Percentiles rank a stretch among this genome's conserved stretches.
These are phyloP conservation scores for Calonectria ilicicola DNA, from an alignment of 2,329 filamentous ascomycete species.

Conservation along the genomic window DNA sequence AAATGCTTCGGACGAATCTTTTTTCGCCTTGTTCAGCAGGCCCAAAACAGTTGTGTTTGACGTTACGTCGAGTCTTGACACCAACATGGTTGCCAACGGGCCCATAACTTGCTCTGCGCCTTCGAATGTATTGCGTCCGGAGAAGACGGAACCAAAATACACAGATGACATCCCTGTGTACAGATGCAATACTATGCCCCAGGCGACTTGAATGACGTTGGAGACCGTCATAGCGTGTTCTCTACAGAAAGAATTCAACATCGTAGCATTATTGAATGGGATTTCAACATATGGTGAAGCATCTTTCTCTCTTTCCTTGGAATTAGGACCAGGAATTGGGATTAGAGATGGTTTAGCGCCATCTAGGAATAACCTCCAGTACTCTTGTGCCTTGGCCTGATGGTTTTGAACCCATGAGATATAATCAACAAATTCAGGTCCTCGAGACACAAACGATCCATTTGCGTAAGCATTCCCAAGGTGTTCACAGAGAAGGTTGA, in stretches of 20 bases:
- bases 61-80: conserved; percentile 1
- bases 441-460: not conserved
- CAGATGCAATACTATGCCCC: not conserved
- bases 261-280: not conserved
- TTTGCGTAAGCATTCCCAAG: not conserved
- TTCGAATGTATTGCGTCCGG: conserved; percentile 2
- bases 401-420: not conserved
- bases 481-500: conserved; percentile 6
- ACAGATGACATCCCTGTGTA: not conserved
- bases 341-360: not conserved
- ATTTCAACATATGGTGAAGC: not conserved
- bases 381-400: not conserved
- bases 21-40: not conserved
- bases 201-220: not conserved
- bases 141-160: conserved; percentile 4
- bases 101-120: conserved; percentile 4
- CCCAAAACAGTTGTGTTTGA: not conserved
- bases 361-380: not conserved
- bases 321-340: not conserved
- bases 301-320: conserved; percentile 1
- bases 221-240: not conserved
- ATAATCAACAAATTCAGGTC: not conserved
- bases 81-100: not conserved
- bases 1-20: conserved; percentile 1
- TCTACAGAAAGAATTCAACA: conserved; percentile 4